Percentiles rank a stretch among this genome's conserved stretches.
These are phyloP conservation scores for Elaeis oleifera DNA, from an alignment of 202 grass and related monocot genomes.

Conservation along the genomic window DNA sequence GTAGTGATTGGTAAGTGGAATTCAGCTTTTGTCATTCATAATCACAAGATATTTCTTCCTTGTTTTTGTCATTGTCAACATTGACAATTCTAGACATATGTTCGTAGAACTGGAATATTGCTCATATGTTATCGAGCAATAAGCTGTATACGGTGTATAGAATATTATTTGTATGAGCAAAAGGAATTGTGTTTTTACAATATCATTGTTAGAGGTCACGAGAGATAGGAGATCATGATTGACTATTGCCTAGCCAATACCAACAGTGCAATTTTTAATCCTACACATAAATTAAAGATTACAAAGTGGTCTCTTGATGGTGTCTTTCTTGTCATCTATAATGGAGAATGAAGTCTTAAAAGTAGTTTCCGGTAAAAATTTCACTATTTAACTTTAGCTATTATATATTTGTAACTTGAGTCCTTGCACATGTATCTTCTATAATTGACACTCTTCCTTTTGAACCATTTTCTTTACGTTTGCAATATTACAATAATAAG, in stretches of 20 bases:
- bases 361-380: neutral
- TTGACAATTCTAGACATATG: no score
- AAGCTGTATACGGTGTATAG: slow-evolving; percentile 67
- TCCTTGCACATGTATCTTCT: no score
- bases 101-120: neutral
- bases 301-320: slow-evolving; percentile 91
- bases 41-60: no score
- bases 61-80: no score
- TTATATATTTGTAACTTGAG: neutral
- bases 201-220: slow-evolving; percentile 75
- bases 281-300: slow-evolving; percentile 50
- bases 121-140: slow-evolving; percentile 48
- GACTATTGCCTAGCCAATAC: slow-evolving; percentile 64
- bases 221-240: slow-evolving; percentile 78
- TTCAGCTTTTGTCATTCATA: no score
- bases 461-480: no score
- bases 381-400: neutral
- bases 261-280: slow-evolving; percentile 76
- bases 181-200: slow-evolving; percentile 92
- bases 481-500: no score
- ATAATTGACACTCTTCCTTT: no score
- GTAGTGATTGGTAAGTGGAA: no score
- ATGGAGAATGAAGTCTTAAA: slow-evolving; percentile 43
- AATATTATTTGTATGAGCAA: slow-evolving; percentile 89
- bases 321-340: slow-evolving; percentile 85